Evolutionary conservation across 495 filamentous ascomycete species (phyloP).

Genomic region (Hypoxylon intermedium): DNA sequence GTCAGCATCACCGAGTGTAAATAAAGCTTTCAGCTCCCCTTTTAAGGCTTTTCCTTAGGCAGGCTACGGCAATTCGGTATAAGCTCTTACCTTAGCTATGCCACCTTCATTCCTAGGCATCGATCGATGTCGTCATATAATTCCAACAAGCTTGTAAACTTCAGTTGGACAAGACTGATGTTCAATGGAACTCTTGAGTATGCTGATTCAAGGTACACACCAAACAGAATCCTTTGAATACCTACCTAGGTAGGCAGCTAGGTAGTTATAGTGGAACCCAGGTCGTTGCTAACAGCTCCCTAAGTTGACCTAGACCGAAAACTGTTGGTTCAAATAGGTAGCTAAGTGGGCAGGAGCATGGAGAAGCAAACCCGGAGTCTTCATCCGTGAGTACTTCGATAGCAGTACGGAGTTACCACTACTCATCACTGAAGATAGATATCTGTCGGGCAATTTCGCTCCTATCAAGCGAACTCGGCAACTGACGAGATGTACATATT

Average conservation of each 20-base stretch:
- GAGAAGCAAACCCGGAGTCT: neutral
- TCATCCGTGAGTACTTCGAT: conserved; percentile 23
- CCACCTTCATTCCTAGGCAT: neutral
- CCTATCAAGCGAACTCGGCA: conserved; percentile 59
- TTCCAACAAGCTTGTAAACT: neutral
- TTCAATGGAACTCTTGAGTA: no score
- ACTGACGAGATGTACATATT: conserved; percentile 59
- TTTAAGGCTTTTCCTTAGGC: neutral
- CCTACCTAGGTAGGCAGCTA: no score
- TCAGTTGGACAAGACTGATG: neutral
- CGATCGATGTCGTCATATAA: neutral
- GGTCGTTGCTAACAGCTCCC: neutral
- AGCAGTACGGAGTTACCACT: conserved; percentile 7
- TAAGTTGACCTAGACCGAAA: neutral
- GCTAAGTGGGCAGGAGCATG: conserved; percentile 2
- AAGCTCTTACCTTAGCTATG: neutral
- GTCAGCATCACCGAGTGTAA: neutral
- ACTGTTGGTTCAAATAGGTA: neutral
- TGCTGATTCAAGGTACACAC: no score
- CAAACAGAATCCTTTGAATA: no score
- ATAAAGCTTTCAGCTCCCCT: neutral
- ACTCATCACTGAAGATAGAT: conserved; percentile 39
- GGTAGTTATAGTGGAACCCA: neutral
- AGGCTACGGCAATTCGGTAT: neutral
- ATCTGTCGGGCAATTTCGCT: conserved; percentile 69